Conservation (phyloP, 345 rosid species). For the Brassica incana region DNA sequence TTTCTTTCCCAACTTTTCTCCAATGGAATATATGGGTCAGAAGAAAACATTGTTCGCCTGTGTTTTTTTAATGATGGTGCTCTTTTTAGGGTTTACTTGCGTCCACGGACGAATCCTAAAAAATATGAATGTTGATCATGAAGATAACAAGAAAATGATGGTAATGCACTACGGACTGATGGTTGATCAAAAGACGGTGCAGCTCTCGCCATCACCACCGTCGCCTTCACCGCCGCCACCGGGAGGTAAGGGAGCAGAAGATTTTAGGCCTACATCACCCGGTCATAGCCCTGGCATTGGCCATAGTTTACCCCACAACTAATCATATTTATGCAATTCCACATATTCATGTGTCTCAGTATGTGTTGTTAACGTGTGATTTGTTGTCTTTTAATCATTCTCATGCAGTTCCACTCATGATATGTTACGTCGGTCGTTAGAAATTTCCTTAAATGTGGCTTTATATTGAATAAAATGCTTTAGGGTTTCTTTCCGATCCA, state of each 20-base stretch:
- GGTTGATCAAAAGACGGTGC: background rate
- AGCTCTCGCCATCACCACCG: constrained; percentile 20
- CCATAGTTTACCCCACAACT: constrained; percentile 36
- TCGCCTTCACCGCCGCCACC: constrained; percentile 26
- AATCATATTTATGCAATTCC: constrained; percentile 19
- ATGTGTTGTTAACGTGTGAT: constrained; percentile 11
- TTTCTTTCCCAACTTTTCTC: constrained; percentile 20
- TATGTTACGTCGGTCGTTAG: constrained; percentile 5
- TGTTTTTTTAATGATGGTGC: constrained; percentile 38
- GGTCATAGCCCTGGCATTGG: constrained; percentile 73
- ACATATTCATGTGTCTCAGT: constrained; percentile 8
- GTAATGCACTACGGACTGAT: background rate
- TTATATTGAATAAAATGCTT: constrained; percentile 16
- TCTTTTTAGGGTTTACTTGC: constrained; percentile 34
- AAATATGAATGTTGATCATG: background rate
- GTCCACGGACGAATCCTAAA: constrained; percentile 47
- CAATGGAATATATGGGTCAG: constrained; percentile 47
- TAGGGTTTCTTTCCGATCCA: background rate
- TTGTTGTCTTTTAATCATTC: constrained; percentile 8
- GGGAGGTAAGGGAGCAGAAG: constrained; percentile 38
- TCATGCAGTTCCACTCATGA: constrained; percentile 3
- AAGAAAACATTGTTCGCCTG: constrained; percentile 36
- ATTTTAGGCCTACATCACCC: constrained; percentile 65
- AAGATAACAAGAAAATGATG: constrained; percentile 16
- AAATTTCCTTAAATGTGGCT: background rate